These are phyloP conservation scores for Tolypocladium cylindrosporum DNA, from an alignment of 2,329 filamentous ascomycete species.

Conservation along the genomic window DNA sequence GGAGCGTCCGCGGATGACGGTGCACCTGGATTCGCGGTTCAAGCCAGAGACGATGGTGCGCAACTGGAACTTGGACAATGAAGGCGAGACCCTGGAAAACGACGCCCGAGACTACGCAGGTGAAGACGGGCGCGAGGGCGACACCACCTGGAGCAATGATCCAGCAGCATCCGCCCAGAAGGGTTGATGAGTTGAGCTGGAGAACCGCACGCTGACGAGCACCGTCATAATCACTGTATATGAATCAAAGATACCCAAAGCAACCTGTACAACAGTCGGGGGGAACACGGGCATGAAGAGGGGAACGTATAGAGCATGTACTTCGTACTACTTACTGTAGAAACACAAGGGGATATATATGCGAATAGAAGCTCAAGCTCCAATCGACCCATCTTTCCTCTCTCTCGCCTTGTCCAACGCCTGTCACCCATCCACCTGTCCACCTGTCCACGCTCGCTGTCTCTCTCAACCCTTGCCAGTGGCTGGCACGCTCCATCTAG, in stretches of 20 bases:
- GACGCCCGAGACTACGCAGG: not conserved
- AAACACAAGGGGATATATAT: not conserved
- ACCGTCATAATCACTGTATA: not conserved
- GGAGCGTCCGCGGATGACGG: not conserved
- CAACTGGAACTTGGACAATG: not conserved
- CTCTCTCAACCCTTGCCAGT: not conserved
- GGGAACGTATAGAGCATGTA: not conserved
- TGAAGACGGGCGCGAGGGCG: not conserved
- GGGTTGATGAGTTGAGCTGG: not conserved
- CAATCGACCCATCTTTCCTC: not conserved
- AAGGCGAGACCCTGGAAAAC: not conserved
- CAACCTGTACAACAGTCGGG: not conserved
- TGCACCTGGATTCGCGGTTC: constrained; percentile 5
- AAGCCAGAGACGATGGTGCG: constrained; percentile 5
- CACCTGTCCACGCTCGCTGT: not conserved
- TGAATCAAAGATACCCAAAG: not conserved
- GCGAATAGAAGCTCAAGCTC: not conserved
- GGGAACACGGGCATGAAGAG: not conserved
- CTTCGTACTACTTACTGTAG: not conserved
- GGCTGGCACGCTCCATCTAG: not conserved
- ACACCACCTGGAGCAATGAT: not conserved
- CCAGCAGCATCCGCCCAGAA: not conserved
- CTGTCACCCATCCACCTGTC: not conserved
- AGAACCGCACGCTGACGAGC: not conserved
- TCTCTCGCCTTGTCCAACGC: not conserved